Evolutionary conservation across 768 basidiomycete species (phyloP), one percentile per base, ranked within the genome.

Genomic region (Erythrobasidium yunnanense): DNA sequence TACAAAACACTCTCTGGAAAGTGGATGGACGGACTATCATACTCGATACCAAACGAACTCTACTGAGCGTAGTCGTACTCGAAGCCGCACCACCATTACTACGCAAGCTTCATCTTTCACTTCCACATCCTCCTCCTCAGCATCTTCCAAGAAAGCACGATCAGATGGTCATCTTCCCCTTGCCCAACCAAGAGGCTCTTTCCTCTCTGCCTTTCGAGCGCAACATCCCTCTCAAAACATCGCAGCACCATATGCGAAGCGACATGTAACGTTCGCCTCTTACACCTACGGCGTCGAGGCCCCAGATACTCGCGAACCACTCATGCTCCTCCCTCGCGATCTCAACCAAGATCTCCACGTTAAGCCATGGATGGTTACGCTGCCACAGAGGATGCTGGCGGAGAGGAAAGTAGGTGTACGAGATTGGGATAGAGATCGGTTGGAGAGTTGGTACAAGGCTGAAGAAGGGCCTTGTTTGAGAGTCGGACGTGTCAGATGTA

Each of bases 351-450:
- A 63, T 25, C 47, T 63, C 5, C 5, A 63, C 27, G 35, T 63
- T 15, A 63, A 63, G 32, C 60, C 60, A 30, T 63, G 60, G 60
- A 47, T 45, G 60, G 60, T 63, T 29, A 38, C 42, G 2, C 8
- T 63, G 46, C 60, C 60, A 6, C 32, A 22, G 42, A 34, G 29
- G 15, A 38, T 50, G 23, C 60, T 63, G 20, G 60, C 32, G 29
- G 60, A 51, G 7, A 22, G 29, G 18, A 30, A 29, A 4, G 49
- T 51, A 8, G 60, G 60, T 3, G 60, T 63, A 2, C 32, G 60
- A 51, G 60, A 63, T 46, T 63, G 60, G 60, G 60, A 63, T 35
- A 63, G 32, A 51, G 60, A 63, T 51, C 46, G 49, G 25, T 32
- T 50, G 20, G 60, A 63, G 46, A 32, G 25, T 33, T 46, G n/a